phyloP scores from a whole-genome alignment of 139 green algal genomes.

The Spirogloea muscicola region DNA sequence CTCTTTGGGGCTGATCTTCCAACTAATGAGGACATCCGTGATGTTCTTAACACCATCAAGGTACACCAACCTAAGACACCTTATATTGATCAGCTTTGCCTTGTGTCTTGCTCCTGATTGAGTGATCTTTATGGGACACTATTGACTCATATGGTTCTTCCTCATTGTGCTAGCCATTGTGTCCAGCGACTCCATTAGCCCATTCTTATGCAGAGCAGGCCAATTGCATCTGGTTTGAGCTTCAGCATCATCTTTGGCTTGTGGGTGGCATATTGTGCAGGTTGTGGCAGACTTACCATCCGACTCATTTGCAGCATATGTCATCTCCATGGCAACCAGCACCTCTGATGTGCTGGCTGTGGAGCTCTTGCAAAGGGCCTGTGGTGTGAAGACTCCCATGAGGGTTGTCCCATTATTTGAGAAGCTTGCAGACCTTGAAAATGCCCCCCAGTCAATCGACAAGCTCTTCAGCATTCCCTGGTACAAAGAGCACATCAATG shows the following conservation, averaged over 20 bases:
- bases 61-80: too few species aligned
- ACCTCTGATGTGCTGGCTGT: conserved; percentile 90
- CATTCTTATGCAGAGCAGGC: too few species aligned
- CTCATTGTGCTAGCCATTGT: too few species aligned
- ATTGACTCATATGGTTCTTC: too few species aligned
- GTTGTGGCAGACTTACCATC: conserved; percentile 20
- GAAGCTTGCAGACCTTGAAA: conserved; percentile 81
- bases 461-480: conserved; percentile 53
- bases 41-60: conserved; percentile 82
- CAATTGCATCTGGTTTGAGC: too few species aligned
- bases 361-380: conserved; percentile 89
- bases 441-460: conserved; percentile 50
- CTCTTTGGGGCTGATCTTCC: conserved; percentile 79
- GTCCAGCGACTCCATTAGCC: too few species aligned
- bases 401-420: conserved; percentile 95
- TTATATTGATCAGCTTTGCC: too few species aligned
- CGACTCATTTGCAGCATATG: conserved; percentile 79
- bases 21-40: conserved; percentile 69
- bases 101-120: too few species aligned
- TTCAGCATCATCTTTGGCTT: too few species aligned
- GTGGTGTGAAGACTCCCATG: conserved; percentile 52
- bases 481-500: conserved; percentile 63
- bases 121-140: too few species aligned
- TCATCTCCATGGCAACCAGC: conserved; percentile 83
- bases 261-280: conserved; percentile 1